Evolutionary conservation across 306 rosid species (phyloP).

Genomic region (Rosa multiflora): DNA sequence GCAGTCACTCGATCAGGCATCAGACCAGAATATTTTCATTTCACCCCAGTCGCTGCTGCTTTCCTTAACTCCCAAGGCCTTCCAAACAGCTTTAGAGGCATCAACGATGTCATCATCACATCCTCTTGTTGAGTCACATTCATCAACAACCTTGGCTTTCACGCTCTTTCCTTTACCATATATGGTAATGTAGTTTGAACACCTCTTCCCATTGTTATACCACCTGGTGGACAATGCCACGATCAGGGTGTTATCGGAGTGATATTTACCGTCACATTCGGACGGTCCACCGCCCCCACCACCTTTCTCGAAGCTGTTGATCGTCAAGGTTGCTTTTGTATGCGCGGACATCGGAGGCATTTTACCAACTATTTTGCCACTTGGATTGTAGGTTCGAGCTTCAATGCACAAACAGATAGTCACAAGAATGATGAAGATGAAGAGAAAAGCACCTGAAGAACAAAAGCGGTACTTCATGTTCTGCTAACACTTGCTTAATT

Average conservation of each 20-base stretch:
- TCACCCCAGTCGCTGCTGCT: slow-evolving; percentile 16
- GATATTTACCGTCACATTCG: slow-evolving; percentile 37
- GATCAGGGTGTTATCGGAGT: slow-evolving; percentile 21
- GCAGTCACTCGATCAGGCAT: neutral
- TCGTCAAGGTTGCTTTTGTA: neutral
- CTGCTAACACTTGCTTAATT: neutral
- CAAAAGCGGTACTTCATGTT: slow-evolving; percentile 10
- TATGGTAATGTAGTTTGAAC: slow-evolving; percentile 28
- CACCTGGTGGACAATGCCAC: slow-evolving; percentile 48
- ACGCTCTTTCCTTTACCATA: slow-evolving; percentile 41
- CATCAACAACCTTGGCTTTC: slow-evolving; percentile 54
- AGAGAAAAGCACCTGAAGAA: neutral
- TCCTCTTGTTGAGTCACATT: slow-evolving; percentile 56
- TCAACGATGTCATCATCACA: slow-evolving; percentile 37
- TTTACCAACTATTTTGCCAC: neutral
- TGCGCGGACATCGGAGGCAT: neutral
- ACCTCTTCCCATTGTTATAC: slow-evolving; percentile 31
- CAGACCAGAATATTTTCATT: slow-evolving; percentile 16
- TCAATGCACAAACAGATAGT: slow-evolving; percentile 4
- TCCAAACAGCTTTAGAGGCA: slow-evolving; percentile 30
- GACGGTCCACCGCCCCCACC: slow-evolving; percentile 35
- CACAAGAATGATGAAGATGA: neutral
- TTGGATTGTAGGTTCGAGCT: neutral
- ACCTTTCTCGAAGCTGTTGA: neutral
- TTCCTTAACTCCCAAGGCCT: slow-evolving; percentile 21